A percentile compares a stretch with the other conserved stretches of the same genome.
Evolutionary conservation across 1,139 yeast genomes (phyloP).

Genomic region (Protomyces pachydermus): DNA sequence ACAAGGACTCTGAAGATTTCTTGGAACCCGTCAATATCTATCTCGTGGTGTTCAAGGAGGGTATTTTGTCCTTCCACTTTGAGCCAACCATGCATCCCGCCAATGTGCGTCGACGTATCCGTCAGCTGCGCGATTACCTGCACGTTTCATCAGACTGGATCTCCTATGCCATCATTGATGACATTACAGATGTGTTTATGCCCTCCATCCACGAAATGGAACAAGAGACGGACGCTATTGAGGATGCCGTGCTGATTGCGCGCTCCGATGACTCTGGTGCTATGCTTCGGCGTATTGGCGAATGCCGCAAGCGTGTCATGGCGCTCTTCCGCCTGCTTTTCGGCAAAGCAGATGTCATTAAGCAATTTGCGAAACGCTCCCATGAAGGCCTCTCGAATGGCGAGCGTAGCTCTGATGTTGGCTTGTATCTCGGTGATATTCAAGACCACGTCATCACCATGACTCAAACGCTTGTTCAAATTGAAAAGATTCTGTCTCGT

Average conservation of each 20-base stretch:
- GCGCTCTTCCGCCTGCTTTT: constrained; percentile 81
- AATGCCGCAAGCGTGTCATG: constrained; percentile 85
- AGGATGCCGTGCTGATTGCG: constrained; percentile 69
- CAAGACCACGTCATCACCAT: constrained; percentile 96
- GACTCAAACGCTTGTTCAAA: constrained; percentile 83
- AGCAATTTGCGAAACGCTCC: constrained; percentile 95
- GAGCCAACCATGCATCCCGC: constrained; percentile 77
- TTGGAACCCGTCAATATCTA: constrained; percentile 84
- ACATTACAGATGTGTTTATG: constrained; percentile 88
- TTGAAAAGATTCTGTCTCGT: constrained; percentile 87
- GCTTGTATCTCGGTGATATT: constrained; percentile 84
- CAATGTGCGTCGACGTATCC: constrained; percentile 82
- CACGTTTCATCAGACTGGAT: constrained; percentile 89
- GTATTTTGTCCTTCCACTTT: constrained; percentile 79
- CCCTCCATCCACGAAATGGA: constrained; percentile 84
- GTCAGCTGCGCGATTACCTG: constrained; percentile 83
- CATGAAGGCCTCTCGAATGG: constrained; percentile 57
- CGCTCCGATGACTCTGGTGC: constrained; percentile 58
- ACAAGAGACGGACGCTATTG: constrained; percentile 86
- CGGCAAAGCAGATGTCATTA: constrained; percentile 94
- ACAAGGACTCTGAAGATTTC: constrained; percentile 70
- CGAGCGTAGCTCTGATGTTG: constrained; percentile 39
- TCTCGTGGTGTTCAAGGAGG: constrained; percentile 79
- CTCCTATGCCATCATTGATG: constrained; percentile 89
- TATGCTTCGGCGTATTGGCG: constrained; percentile 68